Percentiles rank a stretch among this genome's conserved stretches.
These are phyloP conservation scores for Pseudogymnoascus sp. DNA, from an alignment of 2,329 filamentous ascomycete species.

Conservation along the genomic window DNA sequence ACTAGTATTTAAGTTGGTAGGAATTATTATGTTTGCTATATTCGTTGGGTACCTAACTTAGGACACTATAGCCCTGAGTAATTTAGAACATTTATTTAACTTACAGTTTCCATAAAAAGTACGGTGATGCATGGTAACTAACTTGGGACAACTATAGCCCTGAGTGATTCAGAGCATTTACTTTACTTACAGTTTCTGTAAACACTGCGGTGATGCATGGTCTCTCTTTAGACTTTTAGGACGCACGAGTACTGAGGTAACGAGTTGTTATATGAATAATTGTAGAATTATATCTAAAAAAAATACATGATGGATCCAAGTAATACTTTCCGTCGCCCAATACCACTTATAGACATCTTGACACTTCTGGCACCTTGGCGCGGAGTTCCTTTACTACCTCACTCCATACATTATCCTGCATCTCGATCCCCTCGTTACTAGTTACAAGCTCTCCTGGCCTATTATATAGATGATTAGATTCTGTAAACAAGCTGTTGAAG, in stretches of 20 bases:
- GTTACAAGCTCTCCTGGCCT: slow-evolving; percentile 1
- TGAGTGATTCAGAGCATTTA: no score
- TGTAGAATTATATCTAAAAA: not conserved
- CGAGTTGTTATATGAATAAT: not conserved
- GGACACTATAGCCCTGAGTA: no score
- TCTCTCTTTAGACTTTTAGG: no score
- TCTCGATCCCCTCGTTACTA: not conserved
- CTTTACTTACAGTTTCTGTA: no score
- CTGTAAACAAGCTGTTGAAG: not conserved
- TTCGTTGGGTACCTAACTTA: no score
- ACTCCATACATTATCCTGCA: slow-evolving; percentile 1
- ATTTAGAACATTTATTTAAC: no score
- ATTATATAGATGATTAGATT: not conserved
- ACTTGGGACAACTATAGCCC: no score
- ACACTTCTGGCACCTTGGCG: not conserved
- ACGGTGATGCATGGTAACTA: no score
- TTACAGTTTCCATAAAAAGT: no score
- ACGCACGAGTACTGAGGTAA: not conserved
- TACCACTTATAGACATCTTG: slow-evolving; percentile 32
- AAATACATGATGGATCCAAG: not conserved
- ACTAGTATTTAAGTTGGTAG: no score
- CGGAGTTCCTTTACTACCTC: not conserved
- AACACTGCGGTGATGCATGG: no score
- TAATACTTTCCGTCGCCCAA: not conserved
- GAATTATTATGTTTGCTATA: no score